A percentile compares a stretch with the other conserved stretches of the same genome.
phyloP scores from a whole-genome alignment of 805 yeast genomes.

The Candida namnaoensis region DNA sequence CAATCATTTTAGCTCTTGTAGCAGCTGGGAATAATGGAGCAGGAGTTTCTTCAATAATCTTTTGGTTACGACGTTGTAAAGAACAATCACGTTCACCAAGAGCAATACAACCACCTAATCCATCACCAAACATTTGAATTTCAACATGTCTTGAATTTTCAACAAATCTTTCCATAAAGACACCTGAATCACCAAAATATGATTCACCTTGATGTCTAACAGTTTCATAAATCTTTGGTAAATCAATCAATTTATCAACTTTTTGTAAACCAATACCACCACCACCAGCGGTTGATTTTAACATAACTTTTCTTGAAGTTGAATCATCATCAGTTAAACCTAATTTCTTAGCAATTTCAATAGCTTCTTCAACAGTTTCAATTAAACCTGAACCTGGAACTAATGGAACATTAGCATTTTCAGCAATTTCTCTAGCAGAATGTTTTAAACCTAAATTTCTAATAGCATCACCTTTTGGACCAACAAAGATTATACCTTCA shows the following conservation, averaged over 20 bases:
- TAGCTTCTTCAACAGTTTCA: constrained; percentile 64
- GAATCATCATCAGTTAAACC: constrained; percentile 27
- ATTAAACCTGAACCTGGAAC: constrained; percentile 96
- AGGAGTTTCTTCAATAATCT: constrained; percentile 94
- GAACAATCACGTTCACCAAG: constrained; percentile 98
- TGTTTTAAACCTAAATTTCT: constrained; percentile 89
- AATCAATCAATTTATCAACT: constrained; percentile 75
- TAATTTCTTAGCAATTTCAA: constrained; percentile 59
- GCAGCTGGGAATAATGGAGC: constrained; percentile 86
- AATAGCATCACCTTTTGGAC: constrained; percentile 94
- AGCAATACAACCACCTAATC: constrained; percentile 86
- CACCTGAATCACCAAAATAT: constrained; percentile 93
- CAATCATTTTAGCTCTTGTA: constrained; percentile 67
- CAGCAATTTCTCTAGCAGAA: constrained; percentile 93
- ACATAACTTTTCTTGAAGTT: constrained; percentile 79
- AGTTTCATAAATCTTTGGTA: constrained; percentile 77
- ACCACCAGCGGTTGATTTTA: constrained; percentile 97
- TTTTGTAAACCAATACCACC: constrained; percentile 98
- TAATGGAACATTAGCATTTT: constrained; percentile 85
- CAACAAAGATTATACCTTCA: constrained; percentile 87
- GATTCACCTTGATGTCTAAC: constrained; percentile 92
- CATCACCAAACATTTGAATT: constrained; percentile 95
- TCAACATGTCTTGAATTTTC: constrained; percentile 96
- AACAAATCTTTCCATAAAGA: constrained; percentile 88
- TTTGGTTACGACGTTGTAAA: constrained; percentile 93